Conservation (phyloP, 768 basidiomycete species). For the Macrolepiota fuliginosa region DNA sequence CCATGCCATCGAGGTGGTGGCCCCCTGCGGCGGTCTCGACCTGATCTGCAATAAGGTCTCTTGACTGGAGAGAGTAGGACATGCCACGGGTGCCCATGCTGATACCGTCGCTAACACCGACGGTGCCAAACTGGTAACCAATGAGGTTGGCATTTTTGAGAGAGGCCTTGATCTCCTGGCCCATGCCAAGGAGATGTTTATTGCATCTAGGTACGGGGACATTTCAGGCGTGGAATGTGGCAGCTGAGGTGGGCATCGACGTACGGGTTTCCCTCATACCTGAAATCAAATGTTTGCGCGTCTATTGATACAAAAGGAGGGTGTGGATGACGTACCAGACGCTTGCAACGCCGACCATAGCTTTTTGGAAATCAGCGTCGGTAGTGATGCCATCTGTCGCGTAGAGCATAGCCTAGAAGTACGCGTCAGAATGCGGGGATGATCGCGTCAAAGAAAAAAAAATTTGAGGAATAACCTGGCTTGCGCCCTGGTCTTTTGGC, state of each 20-base stretch:
- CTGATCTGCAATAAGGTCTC: slow-evolving; percentile 96
- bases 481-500: slow-evolving; percentile 93
- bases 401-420: slow-evolving; percentile 89
- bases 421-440: neutral
- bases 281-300: slow-evolving; percentile 30
- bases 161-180: slow-evolving; percentile 84
- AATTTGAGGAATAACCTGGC: slow-evolving; percentile 54
- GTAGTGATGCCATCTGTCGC: slow-evolving; percentile 89
- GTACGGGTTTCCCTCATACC: slow-evolving; percentile 99
- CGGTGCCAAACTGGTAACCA: slow-evolving; percentile 97
- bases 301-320: neutral
- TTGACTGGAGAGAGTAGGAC: slow-evolving; percentile 94
- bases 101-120: slow-evolving; percentile 97
- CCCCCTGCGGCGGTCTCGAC: slow-evolving; percentile 96
- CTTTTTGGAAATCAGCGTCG: slow-evolving; percentile 87
- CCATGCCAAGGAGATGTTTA: slow-evolving; percentile 86
- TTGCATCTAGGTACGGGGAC: slow-evolving; percentile 89
- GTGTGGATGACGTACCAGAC: slow-evolving; percentile 69
- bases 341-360: slow-evolving; percentile 97
- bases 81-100: slow-evolving; percentile 96
- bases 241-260: slow-evolving; percentile 28
- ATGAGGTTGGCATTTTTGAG: slow-evolving; percentile 68
- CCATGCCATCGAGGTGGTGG: slow-evolving; percentile 98
- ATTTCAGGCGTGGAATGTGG: slow-evolving; percentile 8
- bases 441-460: slow-evolving; percentile 2